Percentiles rank a stretch among this genome's conserved stretches.
Evolutionary conservation across 2,329 filamentous ascomycete genomes (phyloP).

Genomic region (Monilinia vaccinii-corymbosi): DNA sequence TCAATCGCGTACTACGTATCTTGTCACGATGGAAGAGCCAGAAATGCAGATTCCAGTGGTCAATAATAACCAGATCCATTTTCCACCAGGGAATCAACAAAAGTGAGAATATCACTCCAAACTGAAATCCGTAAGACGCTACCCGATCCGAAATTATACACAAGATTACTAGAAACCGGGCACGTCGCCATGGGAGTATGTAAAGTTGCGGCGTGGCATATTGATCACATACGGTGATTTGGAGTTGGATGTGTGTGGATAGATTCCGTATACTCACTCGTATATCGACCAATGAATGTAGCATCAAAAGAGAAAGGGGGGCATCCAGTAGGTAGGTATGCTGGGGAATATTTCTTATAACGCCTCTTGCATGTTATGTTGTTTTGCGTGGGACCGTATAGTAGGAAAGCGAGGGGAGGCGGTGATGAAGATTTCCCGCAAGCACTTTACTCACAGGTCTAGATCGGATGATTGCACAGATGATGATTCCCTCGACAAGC

Average conservation of each 20-base stretch:
- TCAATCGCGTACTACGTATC: not conserved
- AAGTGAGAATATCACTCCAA: not conserved
- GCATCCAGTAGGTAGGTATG: not conserved
- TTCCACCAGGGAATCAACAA: too few species aligned
- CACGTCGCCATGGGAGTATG: not conserved
- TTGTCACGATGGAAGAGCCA: not conserved
- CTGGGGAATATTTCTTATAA: not conserved
- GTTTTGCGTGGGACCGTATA: not conserved
- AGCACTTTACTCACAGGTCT: not conserved
- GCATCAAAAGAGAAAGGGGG: not conserved
- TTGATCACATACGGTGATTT: not conserved
- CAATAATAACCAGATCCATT: not conserved
- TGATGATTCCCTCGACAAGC: not conserved
- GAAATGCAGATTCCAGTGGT: not conserved
- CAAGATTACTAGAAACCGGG: not conserved
- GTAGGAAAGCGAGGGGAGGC: not conserved
- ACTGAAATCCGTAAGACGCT: not conserved
- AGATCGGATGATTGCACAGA: not conserved
- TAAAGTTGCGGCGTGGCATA: not conserved
- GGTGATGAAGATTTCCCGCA: not conserved
- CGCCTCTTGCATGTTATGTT: not conserved
- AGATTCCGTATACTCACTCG: not conserved
- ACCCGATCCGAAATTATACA: not conserved
- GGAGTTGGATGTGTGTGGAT: not conserved
- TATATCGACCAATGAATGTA: not conserved